Evolutionary conservation across 805 yeast species (phyloP).

Genomic region (Schizosaccharomyces octosporus): DNA sequence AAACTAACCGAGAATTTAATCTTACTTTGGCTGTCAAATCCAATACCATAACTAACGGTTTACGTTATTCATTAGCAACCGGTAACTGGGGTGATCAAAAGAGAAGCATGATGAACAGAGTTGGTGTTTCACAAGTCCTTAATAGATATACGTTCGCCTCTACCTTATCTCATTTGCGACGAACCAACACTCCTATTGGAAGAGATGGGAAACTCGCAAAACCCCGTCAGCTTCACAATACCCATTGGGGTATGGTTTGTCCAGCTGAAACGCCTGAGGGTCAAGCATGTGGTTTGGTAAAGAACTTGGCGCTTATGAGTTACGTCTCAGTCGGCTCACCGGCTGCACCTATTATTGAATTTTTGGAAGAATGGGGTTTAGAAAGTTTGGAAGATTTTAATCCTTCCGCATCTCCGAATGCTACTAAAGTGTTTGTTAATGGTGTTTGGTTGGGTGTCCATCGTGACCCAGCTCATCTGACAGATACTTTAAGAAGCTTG

Average conservation of each 20-base stretch:
- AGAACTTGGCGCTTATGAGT: constrained; percentile 85
- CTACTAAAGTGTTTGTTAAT: constrained; percentile 83
- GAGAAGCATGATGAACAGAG: constrained; percentile 95
- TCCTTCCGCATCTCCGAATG: constrained; percentile 73
- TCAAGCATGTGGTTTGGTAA: constrained; percentile 97
- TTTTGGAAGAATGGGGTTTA: constrained; percentile 97
- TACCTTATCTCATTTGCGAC: constrained; percentile 92
- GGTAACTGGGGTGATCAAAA: constrained; percentile 99
- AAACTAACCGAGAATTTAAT: constrained; percentile 89
- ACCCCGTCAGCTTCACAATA: constrained; percentile 95
- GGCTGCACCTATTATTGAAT: constrained; percentile 79
- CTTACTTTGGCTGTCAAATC: constrained; percentile 91
- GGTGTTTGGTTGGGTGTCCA: constrained; percentile 99
- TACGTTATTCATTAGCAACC: constrained; percentile 90
- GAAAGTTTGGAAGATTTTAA: constrained; percentile 90
- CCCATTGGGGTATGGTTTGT: constrained; percentile 98
- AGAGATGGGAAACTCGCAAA: constrained; percentile 97
- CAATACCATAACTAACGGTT: constrained; percentile 88
- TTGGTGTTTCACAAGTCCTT: constrained; percentile 96
- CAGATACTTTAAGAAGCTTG: constrained; percentile 68
- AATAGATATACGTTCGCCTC: constrained; percentile 95
- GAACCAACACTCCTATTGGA: constrained; percentile 97
- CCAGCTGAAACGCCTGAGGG: constrained; percentile 99
- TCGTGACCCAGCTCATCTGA: constrained; percentile 80
- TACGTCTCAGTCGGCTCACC: constrained; percentile 95